Conservation (phyloP, 2,329 filamentous ascomycete species). For the Claviceps sp. region DNA sequence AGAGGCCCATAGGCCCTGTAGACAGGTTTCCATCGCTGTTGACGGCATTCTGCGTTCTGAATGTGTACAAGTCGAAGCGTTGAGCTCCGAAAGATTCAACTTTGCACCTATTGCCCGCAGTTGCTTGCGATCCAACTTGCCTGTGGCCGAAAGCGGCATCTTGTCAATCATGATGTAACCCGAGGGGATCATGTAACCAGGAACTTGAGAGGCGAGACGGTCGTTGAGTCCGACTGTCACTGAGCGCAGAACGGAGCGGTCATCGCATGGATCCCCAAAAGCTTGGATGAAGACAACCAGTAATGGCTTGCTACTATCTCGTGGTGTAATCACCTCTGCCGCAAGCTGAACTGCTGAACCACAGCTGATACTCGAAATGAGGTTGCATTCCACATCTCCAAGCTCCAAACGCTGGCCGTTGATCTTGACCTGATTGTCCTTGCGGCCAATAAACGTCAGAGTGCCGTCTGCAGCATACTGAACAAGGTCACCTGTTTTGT, state of each 20-base stretch:
- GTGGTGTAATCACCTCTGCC: constrained; percentile 4
- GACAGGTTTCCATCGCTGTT: constrained; percentile 7
- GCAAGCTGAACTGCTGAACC: background rate
- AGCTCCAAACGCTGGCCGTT: constrained; percentile 23
- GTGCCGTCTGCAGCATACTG: constrained; percentile 19
- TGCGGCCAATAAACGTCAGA: constrained; percentile 31
- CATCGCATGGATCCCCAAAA: background rate
- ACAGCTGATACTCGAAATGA: background rate
- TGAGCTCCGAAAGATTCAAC: background rate
- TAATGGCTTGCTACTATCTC: constrained; percentile 1
- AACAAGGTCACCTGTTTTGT: constrained; percentile 14
- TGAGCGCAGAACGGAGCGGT: too few relatives aligned
- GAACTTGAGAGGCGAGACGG: background rate
- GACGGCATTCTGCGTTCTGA: constrained; percentile 4
- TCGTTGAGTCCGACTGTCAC: background rate
- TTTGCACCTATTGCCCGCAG: background rate
- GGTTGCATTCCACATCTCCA: constrained; percentile 4
- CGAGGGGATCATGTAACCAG: constrained; percentile 2
- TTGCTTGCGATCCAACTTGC: constrained; percentile 2
- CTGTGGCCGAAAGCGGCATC: constrained; percentile 1
- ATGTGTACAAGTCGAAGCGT: background rate
- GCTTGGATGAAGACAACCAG: constrained; percentile 5
- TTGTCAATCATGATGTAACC: constrained; percentile 1
- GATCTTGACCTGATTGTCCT: constrained; percentile 42
- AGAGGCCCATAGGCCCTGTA: constrained; percentile 6